phyloP scores from a whole-genome alignment of 1,139 yeast genomes.

The Pichia sp. region DNA sequence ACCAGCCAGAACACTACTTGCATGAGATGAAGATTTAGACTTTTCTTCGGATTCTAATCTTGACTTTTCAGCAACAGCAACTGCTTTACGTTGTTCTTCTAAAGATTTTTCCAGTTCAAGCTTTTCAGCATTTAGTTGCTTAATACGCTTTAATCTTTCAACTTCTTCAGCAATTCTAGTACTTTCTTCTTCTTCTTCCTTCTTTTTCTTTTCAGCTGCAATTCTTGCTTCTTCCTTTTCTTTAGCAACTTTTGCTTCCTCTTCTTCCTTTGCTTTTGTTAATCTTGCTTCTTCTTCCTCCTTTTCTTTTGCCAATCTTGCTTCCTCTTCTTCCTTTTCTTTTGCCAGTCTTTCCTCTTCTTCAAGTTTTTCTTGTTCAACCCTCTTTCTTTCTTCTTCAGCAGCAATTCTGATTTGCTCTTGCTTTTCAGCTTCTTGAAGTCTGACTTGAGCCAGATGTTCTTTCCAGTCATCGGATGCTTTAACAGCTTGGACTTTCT shows the following conservation, averaged over 20 bases:
- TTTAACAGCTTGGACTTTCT: slow-evolving; percentile 41
- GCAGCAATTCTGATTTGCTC: slow-evolving; percentile 39
- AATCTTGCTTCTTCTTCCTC: slow-evolving; percentile 34
- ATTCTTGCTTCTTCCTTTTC: slow-evolving; percentile 15
- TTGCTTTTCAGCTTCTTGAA: slow-evolving; percentile 44
- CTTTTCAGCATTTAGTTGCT: slow-evolving; percentile 9
- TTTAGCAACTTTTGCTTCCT: slow-evolving; percentile 12
- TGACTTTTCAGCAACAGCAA: slow-evolving; percentile 2
- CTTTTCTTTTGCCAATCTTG: slow-evolving; percentile 36
- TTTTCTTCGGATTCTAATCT: slow-evolving; percentile 1
- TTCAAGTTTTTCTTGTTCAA: slow-evolving; percentile 32
- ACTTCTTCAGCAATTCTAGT: slow-evolving; percentile 10
- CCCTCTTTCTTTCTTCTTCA: slow-evolving; percentile 43
- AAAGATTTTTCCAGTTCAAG: slow-evolving; percentile 5
- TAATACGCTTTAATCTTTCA: slow-evolving; percentile 7
- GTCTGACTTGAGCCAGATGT: slow-evolving; percentile 37
- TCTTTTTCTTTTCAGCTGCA: slow-evolving; percentile 13
- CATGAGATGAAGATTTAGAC: slow-evolving; percentile 8
- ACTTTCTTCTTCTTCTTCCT: slow-evolving; percentile 12
- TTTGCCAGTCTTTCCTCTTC: slow-evolving; percentile 29
- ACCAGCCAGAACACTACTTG: slow-evolving; percentile 4
- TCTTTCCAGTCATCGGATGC: slow-evolving; percentile 40
- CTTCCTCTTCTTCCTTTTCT: slow-evolving; percentile 20
- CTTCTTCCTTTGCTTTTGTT: slow-evolving; percentile 26
- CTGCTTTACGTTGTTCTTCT: slow-evolving; percentile 7